These are phyloP conservation scores for Naegleria lovaniensis DNA, from an alignment of 208 protist genomes.

Conservation along the genomic window DNA sequence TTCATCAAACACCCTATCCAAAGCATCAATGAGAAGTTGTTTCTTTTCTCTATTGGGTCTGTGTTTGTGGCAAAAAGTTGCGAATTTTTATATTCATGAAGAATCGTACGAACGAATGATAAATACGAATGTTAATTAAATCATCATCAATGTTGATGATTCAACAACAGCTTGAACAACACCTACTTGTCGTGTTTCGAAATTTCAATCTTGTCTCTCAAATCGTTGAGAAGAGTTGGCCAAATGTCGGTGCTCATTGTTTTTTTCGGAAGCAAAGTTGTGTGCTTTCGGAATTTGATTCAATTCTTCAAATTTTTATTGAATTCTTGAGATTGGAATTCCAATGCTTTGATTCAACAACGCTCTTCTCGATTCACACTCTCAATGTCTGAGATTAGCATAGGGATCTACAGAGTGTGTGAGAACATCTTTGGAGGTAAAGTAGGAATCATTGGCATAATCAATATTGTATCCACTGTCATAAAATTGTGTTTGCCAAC, in stretches of 20 bases:
- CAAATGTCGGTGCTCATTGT: neutral
- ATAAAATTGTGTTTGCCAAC: slow-evolving; percentile 12
- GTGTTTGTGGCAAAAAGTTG: neutral
- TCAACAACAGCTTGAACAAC: no score
- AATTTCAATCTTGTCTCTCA: neutral
- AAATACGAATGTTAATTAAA: no score
- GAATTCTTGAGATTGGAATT: no score
- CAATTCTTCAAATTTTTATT: no score
- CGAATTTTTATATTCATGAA: no score
- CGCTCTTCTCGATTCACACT: no score
- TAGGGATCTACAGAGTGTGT: neutral
- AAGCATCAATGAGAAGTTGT: neutral
- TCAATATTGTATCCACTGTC: neutral
- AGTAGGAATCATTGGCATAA: neutral
- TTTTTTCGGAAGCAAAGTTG: no score
- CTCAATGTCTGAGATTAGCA: neutral
- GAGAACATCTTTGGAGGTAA: neutral
- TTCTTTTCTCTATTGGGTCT: neutral
- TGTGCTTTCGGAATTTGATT: no score
- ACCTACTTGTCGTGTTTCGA: neutral
- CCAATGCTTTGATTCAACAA: no score
- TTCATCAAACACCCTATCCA: neutral
- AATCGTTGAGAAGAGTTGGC: neutral
- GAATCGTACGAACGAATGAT: no score
- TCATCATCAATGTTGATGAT: no score